phyloP scores from a whole-genome alignment of 371 early-diverging fungal species.

The Mortierella sp. region DNA sequence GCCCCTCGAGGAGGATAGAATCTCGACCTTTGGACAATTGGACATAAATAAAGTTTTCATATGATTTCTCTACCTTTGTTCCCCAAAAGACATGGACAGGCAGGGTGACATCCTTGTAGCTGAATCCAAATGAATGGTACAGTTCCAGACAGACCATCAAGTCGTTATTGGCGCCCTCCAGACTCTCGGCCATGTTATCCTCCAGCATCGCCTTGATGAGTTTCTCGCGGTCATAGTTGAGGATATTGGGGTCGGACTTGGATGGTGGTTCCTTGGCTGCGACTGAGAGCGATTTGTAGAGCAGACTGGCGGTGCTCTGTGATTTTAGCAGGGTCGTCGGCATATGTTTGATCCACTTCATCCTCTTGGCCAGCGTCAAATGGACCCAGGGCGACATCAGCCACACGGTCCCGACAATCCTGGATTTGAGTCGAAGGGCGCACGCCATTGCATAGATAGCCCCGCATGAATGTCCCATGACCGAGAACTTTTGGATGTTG shows the following conservation, averaged over 20 bases:
- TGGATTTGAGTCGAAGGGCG: conserved; percentile 54
- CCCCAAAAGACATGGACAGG: conserved; percentile 61
- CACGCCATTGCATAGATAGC: conserved; percentile 61
- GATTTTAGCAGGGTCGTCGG: conserved; percentile 57
- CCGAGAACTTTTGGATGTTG: conserved; percentile 59
- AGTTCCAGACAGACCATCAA: conserved; percentile 58
- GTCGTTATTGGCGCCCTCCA: conserved; percentile 59
- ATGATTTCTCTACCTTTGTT: conserved; percentile 50
- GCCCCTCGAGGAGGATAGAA: neutral
- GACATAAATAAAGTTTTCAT: too few species aligned
- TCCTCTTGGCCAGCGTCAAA: conserved; percentile 56
- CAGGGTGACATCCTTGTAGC: conserved; percentile 59
- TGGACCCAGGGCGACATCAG: conserved; percentile 61
- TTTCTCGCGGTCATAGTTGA: conserved; percentile 56
- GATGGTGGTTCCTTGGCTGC: conserved; percentile 56
- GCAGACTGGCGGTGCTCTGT: conserved; percentile 49
- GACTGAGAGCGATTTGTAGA: conserved; percentile 55
- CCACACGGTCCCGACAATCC: conserved; percentile 59
- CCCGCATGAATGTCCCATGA: conserved; percentile 61
- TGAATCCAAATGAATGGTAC: conserved; percentile 58
- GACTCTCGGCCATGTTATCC: conserved; percentile 57
- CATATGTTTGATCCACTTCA: conserved; percentile 59
- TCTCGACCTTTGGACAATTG: neutral
- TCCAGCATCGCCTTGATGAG: conserved; percentile 57
- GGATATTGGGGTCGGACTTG: conserved; percentile 51